Evolutionary conservation across 805 yeast genomes (phyloP), one percentile per base, ranked within the genome.

Genomic region (Candida nanaspora): DNA sequence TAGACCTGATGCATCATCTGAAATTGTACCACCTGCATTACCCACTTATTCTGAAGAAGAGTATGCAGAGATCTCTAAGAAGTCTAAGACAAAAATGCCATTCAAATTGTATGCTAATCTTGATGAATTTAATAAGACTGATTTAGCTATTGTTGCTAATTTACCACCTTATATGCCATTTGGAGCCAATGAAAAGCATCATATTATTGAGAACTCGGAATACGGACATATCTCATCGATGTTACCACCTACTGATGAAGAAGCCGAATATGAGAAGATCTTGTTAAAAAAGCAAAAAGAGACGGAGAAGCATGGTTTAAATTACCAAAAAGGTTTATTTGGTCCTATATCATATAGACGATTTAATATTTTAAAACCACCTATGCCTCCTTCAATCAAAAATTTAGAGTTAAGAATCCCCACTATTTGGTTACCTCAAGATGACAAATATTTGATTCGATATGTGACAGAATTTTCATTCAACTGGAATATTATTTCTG

Each of bases 361-460:
- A 37, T 74, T 75, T 44, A 81, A 76, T 42, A 72, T 70, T 39
- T 67, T 89, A 38, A 79, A 82, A 47, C 97, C 98, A 0, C 98
- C 98, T 6, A 74, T 76, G 39, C 98, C 98, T 0, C 98, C 98
- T 3, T 74, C 85, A 7, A 64, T 86, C 44, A 79, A 82, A 51
- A 85, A 86, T 53, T 65, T 93, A 48, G 89, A 86, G 46, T 74
- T 77, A 45, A 69, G 98, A 47, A 81, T 91, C 2, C 97, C 98
- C 3, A 87, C 98, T 0, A 85, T 89, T 26, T 93, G 98, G 98
- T 70, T 89, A 15, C 97, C 98, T 0, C 88, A 82, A 49, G 98
- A 93, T 59, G 98, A 93, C 56, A 80, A 78, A 46, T 71, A 72
- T 46, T 72, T 93, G 48, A 80, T 88, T 37, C 81, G 78, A 48